Conservation (phyloP, 257 asterid species). For the Nicotiana noctiflora region DNA sequence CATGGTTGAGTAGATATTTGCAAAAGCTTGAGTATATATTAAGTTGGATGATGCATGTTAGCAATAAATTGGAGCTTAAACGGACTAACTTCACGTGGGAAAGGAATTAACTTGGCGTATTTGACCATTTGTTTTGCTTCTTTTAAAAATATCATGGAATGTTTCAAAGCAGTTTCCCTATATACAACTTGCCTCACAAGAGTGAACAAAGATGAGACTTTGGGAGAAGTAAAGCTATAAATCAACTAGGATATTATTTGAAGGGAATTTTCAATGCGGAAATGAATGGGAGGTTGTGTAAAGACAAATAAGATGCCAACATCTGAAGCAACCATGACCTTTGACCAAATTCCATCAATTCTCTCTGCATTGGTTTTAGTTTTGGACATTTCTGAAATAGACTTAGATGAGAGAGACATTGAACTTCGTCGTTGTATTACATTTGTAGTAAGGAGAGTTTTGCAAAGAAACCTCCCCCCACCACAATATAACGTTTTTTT, state of each 20-base stretch:
- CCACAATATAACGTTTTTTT: not conserved
- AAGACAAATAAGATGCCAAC: slow-evolving; percentile 40
- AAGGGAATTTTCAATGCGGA: slow-evolving; percentile 1
- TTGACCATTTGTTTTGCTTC: slow-evolving; percentile 1
- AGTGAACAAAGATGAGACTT: slow-evolving; percentile 10
- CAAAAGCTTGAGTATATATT: not conserved
- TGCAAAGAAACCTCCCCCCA: not conserved
- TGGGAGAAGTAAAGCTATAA: slow-evolving; percentile 3
- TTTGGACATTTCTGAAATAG: slow-evolving; percentile 4
- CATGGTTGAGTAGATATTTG: not conserved
- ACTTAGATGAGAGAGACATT: slow-evolving; percentile 28
- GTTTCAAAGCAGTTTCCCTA: slow-evolving; percentile 13
- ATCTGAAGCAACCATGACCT: slow-evolving; percentile 63
- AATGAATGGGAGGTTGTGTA: slow-evolving; percentile 25
- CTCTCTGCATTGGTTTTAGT: slow-evolving; percentile 22
- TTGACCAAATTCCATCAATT: slow-evolving; percentile 65
- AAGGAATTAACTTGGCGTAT: not conserved
- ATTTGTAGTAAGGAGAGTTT: not conserved
- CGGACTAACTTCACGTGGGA: slow-evolving; percentile 3
- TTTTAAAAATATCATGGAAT: slow-evolving; percentile 1
- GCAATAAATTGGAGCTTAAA: not conserved
- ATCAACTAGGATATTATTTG: not conserved
- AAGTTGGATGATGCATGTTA: slow-evolving; percentile 1
- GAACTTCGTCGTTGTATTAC: slow-evolving; percentile 23
- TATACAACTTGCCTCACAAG: slow-evolving; percentile 8